Percentiles rank a stretch among this genome's conserved stretches.
phyloP scores from a whole-genome alignment of 306 rosid genomes.

The Sicyos baderoa region DNA sequence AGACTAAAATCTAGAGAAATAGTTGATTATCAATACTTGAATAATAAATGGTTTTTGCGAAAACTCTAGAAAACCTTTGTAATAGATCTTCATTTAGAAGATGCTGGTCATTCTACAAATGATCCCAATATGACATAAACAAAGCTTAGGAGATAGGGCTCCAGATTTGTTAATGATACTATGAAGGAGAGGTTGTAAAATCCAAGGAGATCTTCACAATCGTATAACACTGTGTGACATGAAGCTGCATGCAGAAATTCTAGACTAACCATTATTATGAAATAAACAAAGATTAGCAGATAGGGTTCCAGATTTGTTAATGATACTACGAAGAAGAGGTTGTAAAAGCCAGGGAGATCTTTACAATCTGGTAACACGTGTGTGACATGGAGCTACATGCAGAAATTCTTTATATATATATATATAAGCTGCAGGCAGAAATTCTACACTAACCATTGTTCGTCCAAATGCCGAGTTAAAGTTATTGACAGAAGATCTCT shows the following conservation, averaged over 20 bases:
- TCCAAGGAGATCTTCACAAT: not conserved
- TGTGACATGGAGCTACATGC: not conserved
- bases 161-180: not conserved
- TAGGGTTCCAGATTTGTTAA: not conserved
- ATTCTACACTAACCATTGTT: slow-evolving; percentile 9
- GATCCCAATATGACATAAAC: not conserved
- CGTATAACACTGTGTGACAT: too few species aligned
- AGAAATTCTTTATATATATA: too few species aligned
- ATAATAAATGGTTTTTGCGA: not conserved
- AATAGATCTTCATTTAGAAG: not conserved
- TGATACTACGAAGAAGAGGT: not conserved
- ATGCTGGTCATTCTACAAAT: not conserved
- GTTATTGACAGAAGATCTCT: not conserved
- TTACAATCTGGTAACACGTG: not conserved
- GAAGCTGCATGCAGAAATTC: too few species aligned
- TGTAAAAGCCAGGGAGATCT: not conserved
- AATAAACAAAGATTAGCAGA: not conserved
- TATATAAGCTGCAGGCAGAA: not conserved
- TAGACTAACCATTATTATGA: too few species aligned
- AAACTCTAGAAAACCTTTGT: not conserved
- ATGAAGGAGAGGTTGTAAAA: not conserved
- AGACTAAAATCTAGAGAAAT: too few species aligned
- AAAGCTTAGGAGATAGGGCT: not conserved
- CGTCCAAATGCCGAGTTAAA: not conserved
- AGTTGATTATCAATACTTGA: not conserved